These are phyloP conservation scores for Ustilago bromivora DNA, from an alignment of 1,284 basidiomycete genomes.

Conservation along the genomic window DNA sequence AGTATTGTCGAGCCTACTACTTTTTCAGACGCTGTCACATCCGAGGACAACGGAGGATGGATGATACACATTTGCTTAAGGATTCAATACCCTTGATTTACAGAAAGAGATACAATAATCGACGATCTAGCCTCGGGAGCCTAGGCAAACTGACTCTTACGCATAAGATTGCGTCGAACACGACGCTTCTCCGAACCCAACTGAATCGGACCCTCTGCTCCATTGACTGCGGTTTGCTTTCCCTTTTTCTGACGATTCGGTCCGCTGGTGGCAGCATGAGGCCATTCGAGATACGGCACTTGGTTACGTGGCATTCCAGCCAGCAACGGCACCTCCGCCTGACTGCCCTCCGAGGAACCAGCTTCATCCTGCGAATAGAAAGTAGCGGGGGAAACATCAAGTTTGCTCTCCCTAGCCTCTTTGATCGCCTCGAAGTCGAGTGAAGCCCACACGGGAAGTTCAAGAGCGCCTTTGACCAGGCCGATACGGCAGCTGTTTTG, in stretches of 20 bases:
- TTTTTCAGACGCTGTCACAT: too few relatives aligned
- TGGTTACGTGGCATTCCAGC: slow-evolving; percentile 75
- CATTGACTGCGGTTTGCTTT: slow-evolving; percentile 1
- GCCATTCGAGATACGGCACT: slow-evolving; percentile 86
- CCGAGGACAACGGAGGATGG: too few relatives aligned
- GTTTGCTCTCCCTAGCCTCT: slow-evolving; percentile 43
- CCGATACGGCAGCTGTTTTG: slow-evolving; percentile 71
- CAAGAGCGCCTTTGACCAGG: slow-evolving; percentile 85
- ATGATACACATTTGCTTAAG: too few relatives aligned
- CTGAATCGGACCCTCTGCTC: slow-evolving; percentile 8
- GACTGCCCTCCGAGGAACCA: neutral
- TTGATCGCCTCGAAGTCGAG: slow-evolving; percentile 76
- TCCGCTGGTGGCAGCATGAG: slow-evolving; percentile 72
- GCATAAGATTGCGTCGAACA: slow-evolving; percentile 88
- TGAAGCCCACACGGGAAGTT: slow-evolving; percentile 87
- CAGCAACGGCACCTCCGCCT: slow-evolving; percentile 65
- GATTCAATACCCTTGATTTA: too few relatives aligned
- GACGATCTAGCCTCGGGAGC: neutral
- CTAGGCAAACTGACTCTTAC: slow-evolving; percentile 68
- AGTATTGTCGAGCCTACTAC: too few relatives aligned
- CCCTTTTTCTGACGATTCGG: slow-evolving; percentile 26
- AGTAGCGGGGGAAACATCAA: slow-evolving; percentile 18
- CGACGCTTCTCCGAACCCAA: slow-evolving; percentile 79
- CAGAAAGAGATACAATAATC: neutral
- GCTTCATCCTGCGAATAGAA: neutral